Conservation (phyloP, 768 basidiomycete genomes). For the Termitomyces eurrhizus region DNA sequence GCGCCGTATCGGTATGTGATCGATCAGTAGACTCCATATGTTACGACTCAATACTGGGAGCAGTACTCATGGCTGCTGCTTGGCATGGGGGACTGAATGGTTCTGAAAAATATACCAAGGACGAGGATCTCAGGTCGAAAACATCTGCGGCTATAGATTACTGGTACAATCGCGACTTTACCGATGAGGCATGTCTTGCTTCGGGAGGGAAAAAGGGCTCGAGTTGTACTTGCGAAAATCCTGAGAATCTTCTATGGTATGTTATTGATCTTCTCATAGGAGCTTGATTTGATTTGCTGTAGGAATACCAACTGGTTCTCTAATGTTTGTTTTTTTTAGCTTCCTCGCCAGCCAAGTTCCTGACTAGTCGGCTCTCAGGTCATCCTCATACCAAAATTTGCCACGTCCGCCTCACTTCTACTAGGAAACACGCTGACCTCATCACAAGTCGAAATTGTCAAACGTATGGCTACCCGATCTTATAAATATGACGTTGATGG, state of each 20-base stretch:
- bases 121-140: conserved; percentile 27
- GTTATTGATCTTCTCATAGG: conserved; percentile 9
- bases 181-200: conserved; percentile 39
- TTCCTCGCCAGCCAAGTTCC: background rate
- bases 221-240: conserved; percentile 46
- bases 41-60: background rate
- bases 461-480: conserved; percentile 37
- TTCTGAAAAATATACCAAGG: conserved; percentile 32
- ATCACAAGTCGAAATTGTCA: conserved; percentile 31
- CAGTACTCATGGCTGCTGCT: conserved; percentile 46
- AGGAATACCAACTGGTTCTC: conserved; percentile 56
- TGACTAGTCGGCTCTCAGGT: conserved; percentile 26
- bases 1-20: conserved; percentile 35
- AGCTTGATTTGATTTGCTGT: background rate
- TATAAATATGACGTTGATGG: conserved; percentile 39
- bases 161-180: conserved; percentile 53
- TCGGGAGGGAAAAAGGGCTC: conserved; percentile 33
- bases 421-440: conserved; percentile 32
- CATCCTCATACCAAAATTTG: conserved; percentile 47
- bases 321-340: conserved; percentile 28
- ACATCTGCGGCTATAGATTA: conserved; percentile 40
- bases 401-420: conserved; percentile 46
- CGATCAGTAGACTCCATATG: background rate
- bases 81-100: conserved; percentile 45
- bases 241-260: conserved; percentile 27